Conservation (phyloP, 2,329 filamentous ascomycete genomes). For the Xylaria sp. region DNA sequence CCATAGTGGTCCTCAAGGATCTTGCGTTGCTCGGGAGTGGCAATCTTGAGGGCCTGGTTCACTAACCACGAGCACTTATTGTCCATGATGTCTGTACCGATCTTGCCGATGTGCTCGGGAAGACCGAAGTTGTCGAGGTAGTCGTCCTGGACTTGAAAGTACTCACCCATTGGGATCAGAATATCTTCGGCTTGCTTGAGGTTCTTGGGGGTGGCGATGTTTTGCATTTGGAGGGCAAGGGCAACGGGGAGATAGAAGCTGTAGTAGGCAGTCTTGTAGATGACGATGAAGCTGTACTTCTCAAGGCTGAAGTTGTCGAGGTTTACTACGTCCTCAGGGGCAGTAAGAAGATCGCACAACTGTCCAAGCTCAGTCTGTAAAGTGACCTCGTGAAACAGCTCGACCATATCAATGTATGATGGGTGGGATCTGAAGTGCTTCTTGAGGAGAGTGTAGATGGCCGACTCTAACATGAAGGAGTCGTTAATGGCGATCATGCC, state of each 20-base stretch:
- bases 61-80: slow-evolving; percentile 99
- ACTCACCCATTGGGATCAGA: slow-evolving; percentile 95
- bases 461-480: slow-evolving; percentile 90
- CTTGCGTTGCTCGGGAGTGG: slow-evolving; percentile 85
- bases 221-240: slow-evolving; percentile 85
- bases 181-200: slow-evolving; percentile 90
- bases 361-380: slow-evolving; percentile 97
- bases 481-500: slow-evolving; percentile 99
- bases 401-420: slow-evolving; percentile 88
- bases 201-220: slow-evolving; percentile 87
- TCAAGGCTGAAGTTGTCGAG: slow-evolving; percentile 94
- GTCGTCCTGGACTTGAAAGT: slow-evolving; percentile 99
- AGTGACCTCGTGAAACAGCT: slow-evolving; percentile 95
- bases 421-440: slow-evolving; percentile 92
- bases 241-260: slow-evolving; percentile 98
- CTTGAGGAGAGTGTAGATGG: slow-evolving; percentile 91
- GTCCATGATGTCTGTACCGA: slow-evolving; percentile 98
- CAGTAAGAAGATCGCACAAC: slow-evolving; percentile 92
- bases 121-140: slow-evolving; percentile 98
- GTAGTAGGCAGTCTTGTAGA: slow-evolving; percentile 99
- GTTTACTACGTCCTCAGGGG: slow-evolving; percentile 92
- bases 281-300: slow-evolving; percentile 98
- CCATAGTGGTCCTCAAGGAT: slow-evolving; percentile 94
- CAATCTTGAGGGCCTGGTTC: slow-evolving; percentile 88
- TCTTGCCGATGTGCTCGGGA: slow-evolving; percentile 94